These are phyloP conservation scores for Helotiales sp. DNA, from an alignment of 2,329 filamentous ascomycete genomes.

Conservation along the genomic window DNA sequence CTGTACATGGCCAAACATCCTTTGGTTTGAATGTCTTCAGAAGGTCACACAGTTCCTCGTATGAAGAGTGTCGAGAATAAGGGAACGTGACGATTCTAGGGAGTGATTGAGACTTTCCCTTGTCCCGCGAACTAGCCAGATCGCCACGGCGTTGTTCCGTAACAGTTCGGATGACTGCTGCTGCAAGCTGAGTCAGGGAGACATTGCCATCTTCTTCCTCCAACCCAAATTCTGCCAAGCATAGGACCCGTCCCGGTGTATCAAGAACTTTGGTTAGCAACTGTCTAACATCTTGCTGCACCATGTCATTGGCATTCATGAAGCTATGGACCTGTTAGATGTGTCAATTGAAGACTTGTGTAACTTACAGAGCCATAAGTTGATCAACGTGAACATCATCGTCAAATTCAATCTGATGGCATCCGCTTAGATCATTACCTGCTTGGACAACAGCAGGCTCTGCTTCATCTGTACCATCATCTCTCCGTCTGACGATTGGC, in stretches of 20 bases:
- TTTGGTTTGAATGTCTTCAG: constrained; percentile 70
- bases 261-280: constrained; percentile 34
- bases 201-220: constrained; percentile 32
- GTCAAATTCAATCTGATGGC: constrained; percentile 67
- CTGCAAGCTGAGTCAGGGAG: constrained; percentile 31
- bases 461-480: constrained; percentile 64
- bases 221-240: constrained; percentile 34
- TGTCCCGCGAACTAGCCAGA: neutral
- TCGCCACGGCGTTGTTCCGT: constrained; percentile 17
- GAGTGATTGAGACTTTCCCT: constrained; percentile 16
- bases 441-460: constrained; percentile 83
- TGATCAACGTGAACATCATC: constrained; percentile 56
- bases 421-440: constrained; percentile 72
- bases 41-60: constrained; percentile 75
- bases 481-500: constrained; percentile 72
- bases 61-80: constrained; percentile 89
- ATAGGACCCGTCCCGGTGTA: constrained; percentile 34
- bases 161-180: constrained; percentile 34
- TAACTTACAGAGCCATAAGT: constrained; percentile 57
- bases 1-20: constrained; percentile 85
- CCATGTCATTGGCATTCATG: constrained; percentile 35
- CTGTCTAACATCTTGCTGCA: constrained; percentile 44
- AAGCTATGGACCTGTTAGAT: constrained; percentile 29
- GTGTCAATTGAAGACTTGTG: neutral
- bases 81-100: constrained; percentile 65